Base-by-base conservation (phyloP, 768 basidiomycete genomes). In the Mycena crocata region DNA sequence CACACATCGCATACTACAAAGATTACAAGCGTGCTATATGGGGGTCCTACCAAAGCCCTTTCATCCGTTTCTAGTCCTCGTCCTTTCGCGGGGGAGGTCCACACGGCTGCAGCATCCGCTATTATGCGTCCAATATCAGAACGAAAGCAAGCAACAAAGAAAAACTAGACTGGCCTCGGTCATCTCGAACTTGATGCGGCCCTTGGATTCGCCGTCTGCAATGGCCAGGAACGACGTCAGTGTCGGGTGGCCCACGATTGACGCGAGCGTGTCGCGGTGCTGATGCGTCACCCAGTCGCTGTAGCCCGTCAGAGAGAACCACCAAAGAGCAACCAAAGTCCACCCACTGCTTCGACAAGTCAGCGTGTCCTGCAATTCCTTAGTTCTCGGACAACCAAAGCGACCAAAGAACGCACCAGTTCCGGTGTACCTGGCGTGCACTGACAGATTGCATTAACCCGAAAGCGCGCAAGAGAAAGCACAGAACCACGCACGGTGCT, bases 211-310 rank as follows among this genome's bases (percentile, higher is more conserved):
- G 3, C 95, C 95, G 70, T 99, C 97, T 17, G 96, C 96, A 73
- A 99, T 89, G 1, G 96, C 90, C 49, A 98, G 84, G 76, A 92
- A 99, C 2, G 94, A 94, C 17, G 90, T 82, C 61, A 99, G 81
- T 0, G 93, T 86, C 5, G 95, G 87, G 77, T 99, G 98, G 2
- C 97, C 95, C 48, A 96, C 90, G 68, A 99, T 96, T 12, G 96
- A 93, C 26, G 96, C 83, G 66, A 94, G 82, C n/a, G 95, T 96
- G 77, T 99, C 97, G 44, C 97, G 90, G 81, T 98, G 96, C 75
- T 98, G 97, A 79, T 98, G 95, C 9, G 95, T 98, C 49, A 97
- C 80, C 97, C 97, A 99, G 76, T 99, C 97, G 80, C 97, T 99
- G 74, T 3, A 10, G 8, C n/a, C 5, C 21, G 15, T 31, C 19